Base-by-base conservation (phyloP, 179 eudicot species). In the Sideroxylon spinosum region DNA sequence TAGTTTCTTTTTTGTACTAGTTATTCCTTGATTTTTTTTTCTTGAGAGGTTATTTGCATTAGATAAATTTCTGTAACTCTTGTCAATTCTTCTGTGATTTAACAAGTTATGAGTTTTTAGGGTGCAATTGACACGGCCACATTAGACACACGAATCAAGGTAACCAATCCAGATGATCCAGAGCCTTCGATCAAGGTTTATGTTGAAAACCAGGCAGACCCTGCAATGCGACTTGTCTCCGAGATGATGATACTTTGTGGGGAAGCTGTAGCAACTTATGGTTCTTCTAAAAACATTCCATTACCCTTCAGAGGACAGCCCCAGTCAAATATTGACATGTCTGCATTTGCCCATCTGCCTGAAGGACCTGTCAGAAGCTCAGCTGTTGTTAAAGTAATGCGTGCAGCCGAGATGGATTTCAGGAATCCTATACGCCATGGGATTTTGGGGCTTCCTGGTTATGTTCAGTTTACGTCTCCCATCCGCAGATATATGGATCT, bases 221-320 rank as follows among this genome's bases (percentile, higher is more conserved):
- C 93, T 71, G 97, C 98, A 11, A 89, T 93, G 97, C 89, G 95
- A 53, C 99, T 95, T 83, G 99, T 95, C 72, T 85, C 97, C 55
- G 99, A 95, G 88, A 93, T 95, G 98, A 95, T 95, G 99, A 86
- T 95, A 86, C 94, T 95, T 32, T 95, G 98, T 79, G 99, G 99
- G 76, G 99, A 95, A 86, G 98, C 84, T 81, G 74, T 93, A 78
- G 99, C 99, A 74, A 89, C 95, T 78, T 88, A 80, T 88, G 97
- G 98, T 46, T 90, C 93, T 76, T 76, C 26, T 70, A 89, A 95
- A 84, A 90, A 86, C 59, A 85, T 95, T 76, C 86, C 87, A 55
- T 86, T 95, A 80, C 99, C 99, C 28, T 95, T 87, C 71, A 84
- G 99, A 78, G 99, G 99, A 59, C 98, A 93, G 76, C 92, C 95